Evolutionary conservation across 2,329 filamentous ascomycete genomes (phyloP), one percentile per base, ranked within the genome.

Genomic region (Chaetomium olivaceum): DNA sequence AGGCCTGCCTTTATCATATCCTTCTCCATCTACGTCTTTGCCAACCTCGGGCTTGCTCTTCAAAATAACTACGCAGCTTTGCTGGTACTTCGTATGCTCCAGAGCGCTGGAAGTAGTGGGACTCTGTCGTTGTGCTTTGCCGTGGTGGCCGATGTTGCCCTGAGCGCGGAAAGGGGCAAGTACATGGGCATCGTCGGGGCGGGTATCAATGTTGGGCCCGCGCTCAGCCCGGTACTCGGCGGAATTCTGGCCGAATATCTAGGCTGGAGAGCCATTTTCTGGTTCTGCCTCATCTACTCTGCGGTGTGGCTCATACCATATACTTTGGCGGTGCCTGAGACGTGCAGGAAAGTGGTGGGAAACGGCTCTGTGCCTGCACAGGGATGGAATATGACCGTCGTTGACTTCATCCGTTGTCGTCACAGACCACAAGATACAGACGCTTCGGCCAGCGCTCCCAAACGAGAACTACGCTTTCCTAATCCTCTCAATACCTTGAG

Each of bases 71-170:
- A 85, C 64, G 79, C 81, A 0, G 84, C 87, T 0, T 76, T 91
- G 23, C 73, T 90, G 36, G 78, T 89, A 2, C 76, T 91, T 9
- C 82, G 88, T 0, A 86, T 85, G 77, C 65, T 89, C 3, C 88
- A 91, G 72, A 87, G 85, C 36, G 80, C 81, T 0, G 88, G 89
- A 0, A 89, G 85, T 73, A 89, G 86, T 70, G 87, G 87, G 0
- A 90, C 89, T 0, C 80, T 92, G n/a, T 88, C 91, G 0, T 80
- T 95, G 1, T 87, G 86, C 0, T 89, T 85, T 67, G 91, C 87
- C 1, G 86, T 92, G 1, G 85, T 93, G 16, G 88, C 89, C 0
- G 91, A 95, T 71, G 82, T 93, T 5, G 83, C 88, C 0, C 87
- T 89, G 0, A 87, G 84, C 55, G 82, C 85, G 0, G 89, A 94